phyloP scores from a whole-genome alignment of 1,284 basidiomycete genomes.

The Thecaphora thlaspeos region DNA sequence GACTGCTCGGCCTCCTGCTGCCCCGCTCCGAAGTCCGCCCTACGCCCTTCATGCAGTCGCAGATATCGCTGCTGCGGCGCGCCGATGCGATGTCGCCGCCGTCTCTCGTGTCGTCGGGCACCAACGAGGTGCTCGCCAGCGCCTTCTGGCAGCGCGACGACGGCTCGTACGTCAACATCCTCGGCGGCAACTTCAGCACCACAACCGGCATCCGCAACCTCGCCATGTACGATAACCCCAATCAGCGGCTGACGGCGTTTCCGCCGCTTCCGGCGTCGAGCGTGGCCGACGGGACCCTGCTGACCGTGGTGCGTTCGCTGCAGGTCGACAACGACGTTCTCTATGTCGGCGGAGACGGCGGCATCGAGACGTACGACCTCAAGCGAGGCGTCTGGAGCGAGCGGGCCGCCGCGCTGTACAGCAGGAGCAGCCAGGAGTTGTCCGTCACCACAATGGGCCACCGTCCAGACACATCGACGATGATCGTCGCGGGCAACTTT shows the following conservation, averaged over 20 bases:
- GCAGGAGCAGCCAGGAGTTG: conserved; percentile 59
- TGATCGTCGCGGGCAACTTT: conserved; percentile 86
- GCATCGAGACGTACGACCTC: conserved; percentile 44
- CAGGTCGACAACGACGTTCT: conserved; percentile 44
- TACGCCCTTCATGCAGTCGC: neutral
- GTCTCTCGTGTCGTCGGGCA: conserved; percentile 63
- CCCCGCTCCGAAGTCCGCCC: neutral
- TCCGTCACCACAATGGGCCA: conserved; percentile 73
- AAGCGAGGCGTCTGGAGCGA: conserved; percentile 36
- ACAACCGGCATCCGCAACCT: conserved; percentile 64
- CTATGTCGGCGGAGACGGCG: conserved; percentile 51
- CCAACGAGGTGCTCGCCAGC: conserved; percentile 80
- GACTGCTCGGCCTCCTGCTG: conserved; percentile 19
- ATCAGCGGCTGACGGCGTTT: conserved; percentile 64
- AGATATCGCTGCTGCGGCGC: conserved; percentile 21
- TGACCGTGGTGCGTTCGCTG: conserved; percentile 67
- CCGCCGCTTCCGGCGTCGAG: conserved; percentile 29
- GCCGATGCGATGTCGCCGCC: conserved; percentile 45
- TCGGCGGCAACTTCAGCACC: conserved; percentile 88
- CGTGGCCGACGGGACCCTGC: conserved; percentile 49
- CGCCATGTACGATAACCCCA: conserved; percentile 70
- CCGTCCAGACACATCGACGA: conserved; percentile 66
- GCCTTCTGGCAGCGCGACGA: conserved; percentile 81
- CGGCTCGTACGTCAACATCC: conserved; percentile 64
- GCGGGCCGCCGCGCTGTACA: conserved; percentile 32